phyloP scores from a whole-genome alignment of 352 stramenopile species.

The Elongisporangium prolatum region DNA sequence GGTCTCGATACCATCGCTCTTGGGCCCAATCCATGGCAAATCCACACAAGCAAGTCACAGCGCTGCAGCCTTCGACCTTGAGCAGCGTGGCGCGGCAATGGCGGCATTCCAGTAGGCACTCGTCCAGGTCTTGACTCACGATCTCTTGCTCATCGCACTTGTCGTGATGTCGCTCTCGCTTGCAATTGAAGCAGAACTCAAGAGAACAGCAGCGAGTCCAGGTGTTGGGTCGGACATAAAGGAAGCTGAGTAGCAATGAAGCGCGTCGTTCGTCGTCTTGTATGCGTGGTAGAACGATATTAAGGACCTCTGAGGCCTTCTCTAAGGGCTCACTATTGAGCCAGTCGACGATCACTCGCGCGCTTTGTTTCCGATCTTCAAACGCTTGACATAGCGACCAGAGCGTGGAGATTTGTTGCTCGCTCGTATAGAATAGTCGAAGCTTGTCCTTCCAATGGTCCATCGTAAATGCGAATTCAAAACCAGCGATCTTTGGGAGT shows the following conservation, averaged over 20 bases:
- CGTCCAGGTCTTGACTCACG: slow-evolving; percentile 9
- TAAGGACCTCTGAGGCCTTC: slow-evolving; percentile 10
- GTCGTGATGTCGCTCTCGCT: slow-evolving; percentile 18
- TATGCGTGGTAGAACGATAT: slow-evolving; percentile 22
- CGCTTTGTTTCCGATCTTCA: neutral
- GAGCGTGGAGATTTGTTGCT: neutral
- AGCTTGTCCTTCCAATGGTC: neutral
- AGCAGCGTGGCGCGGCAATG: slow-evolving; percentile 38
- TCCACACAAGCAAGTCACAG: slow-evolving; percentile 32
- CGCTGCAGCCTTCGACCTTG: slow-evolving; percentile 41
- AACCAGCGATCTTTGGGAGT: slow-evolving; percentile 4
- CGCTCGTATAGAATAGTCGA: neutral
- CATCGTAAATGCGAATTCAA: neutral
- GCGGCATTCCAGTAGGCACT: slow-evolving; percentile 31
- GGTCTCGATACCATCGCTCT: slow-evolving; percentile 13
- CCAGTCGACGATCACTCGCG: neutral
- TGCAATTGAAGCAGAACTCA: slow-evolving; percentile 49
- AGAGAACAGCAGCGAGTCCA: slow-evolving; percentile 27
- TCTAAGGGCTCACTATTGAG: neutral
- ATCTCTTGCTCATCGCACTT: slow-evolving; percentile 9
- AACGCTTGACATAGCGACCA: neutral
- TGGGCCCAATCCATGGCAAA: slow-evolving; percentile 30
- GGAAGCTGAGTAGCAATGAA: slow-evolving; percentile 28
- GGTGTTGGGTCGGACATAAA: slow-evolving; percentile 22
- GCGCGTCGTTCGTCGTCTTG: slow-evolving; percentile 38